These are phyloP conservation scores for Xanthoconium stramineum DNA, from an alignment of 768 basidiomycete species.

Conservation along the genomic window DNA sequence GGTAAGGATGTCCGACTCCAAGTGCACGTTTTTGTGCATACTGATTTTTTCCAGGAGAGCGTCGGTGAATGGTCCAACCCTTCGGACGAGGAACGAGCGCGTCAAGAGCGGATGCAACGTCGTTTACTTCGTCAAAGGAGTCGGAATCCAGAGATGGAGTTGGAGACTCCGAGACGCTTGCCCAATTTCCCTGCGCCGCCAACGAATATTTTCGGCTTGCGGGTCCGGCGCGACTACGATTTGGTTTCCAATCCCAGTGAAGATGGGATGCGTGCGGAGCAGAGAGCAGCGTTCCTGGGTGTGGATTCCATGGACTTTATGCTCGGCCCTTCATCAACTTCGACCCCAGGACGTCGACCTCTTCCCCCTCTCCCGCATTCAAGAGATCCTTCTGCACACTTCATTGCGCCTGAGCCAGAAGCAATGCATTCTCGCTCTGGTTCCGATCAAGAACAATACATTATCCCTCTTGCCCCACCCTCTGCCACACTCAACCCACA, in stretches of 20 bases:
- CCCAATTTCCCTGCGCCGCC: constrained; percentile 83
- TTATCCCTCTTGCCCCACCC: constrained; percentile 17
- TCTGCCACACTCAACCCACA: constrained; percentile 60
- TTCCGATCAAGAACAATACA: constrained; percentile 34
- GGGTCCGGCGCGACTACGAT: constrained; percentile 53
- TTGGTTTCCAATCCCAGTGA: constrained; percentile 87
- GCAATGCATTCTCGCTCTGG: constrained; percentile 58
- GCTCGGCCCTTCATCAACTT: constrained; percentile 43
- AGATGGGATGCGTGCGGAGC: constrained; percentile 45
- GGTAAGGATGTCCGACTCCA: constrained; percentile 38
- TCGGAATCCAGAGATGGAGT: constrained; percentile 31
- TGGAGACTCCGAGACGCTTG: constrained; percentile 65
- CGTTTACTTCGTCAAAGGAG: constrained; percentile 49
- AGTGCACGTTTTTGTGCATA: not conserved
- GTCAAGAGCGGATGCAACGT: constrained; percentile 61
- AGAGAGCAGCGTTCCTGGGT: constrained; percentile 43
- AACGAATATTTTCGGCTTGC: constrained; percentile 43
- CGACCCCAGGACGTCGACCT: constrained; percentile 44
- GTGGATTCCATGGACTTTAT: constrained; percentile 43
- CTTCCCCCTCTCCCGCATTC: constrained; percentile 65
- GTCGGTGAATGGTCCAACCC: constrained; percentile 90
- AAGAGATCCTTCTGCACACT: constrained; percentile 57
- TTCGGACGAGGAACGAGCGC: constrained; percentile 83
- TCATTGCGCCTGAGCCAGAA: constrained; percentile 59
- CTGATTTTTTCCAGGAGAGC: constrained; percentile 46